A percentile compares a stretch with the other conserved stretches of the same genome.
Evolutionary conservation across 202 grass and related monocot genomes (phyloP).

Genomic region (Musa balbisiana): DNA sequence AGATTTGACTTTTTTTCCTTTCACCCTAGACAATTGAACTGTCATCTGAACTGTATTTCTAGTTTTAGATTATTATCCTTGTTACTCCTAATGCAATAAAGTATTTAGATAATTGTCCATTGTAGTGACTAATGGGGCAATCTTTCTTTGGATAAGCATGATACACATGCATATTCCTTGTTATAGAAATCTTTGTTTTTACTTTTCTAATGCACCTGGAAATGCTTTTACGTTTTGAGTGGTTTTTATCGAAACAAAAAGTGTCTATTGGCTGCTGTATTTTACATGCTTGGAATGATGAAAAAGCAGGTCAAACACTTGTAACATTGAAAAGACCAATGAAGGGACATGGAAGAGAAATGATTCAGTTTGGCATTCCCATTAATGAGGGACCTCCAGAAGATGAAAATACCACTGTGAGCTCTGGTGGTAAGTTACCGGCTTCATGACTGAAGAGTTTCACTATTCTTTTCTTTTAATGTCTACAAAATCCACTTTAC

Average conservation of each 20-base stretch:
- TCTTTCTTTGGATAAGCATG: too few species aligned
- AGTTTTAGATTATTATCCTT: too few species aligned
- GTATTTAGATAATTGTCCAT: constrained; percentile 6
- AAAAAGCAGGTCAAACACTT: constrained; percentile 62
- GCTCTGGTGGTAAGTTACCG: constrained; percentile 43
- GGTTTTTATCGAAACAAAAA: too few species aligned
- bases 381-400: constrained; percentile 55
- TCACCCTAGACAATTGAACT: too few species aligned
- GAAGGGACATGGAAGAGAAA: constrained; percentile 84
- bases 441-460: not conserved
- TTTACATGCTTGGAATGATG: constrained; percentile 1
- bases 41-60: too few species aligned
- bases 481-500: too few species aligned
- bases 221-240: not conserved
- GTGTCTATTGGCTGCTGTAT: too few species aligned
- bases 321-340: constrained; percentile 65
- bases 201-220: too few species aligned
- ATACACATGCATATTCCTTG: too few species aligned
- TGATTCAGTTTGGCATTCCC: constrained; percentile 80
- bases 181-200: too few species aligned
- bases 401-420: constrained; percentile 37
- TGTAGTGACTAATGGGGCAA: too few species aligned
- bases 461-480: constrained; percentile 1
- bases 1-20: too few species aligned
- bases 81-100: not conserved